phyloP scores from a whole-genome alignment of 2,329 filamentous ascomycete genomes.

The Phaeosphaeriaceae sp. region DNA sequence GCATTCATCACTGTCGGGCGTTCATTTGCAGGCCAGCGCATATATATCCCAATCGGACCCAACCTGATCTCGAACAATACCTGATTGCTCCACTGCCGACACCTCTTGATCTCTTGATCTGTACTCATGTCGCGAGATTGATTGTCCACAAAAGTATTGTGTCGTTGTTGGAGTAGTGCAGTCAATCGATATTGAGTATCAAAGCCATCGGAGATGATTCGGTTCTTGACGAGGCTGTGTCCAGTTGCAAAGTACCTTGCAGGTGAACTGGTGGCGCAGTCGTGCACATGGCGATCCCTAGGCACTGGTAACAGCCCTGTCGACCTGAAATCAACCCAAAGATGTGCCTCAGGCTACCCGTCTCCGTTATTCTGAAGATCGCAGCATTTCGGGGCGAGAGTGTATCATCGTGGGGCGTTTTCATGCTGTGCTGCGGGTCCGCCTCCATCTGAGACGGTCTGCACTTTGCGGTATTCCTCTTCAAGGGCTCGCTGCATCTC shows the following conservation, averaged over 20 bases:
- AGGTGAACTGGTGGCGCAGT: conserved; percentile 19
- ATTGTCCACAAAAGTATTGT: not conserved
- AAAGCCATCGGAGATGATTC: not conserved
- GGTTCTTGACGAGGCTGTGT: conserved; percentile 14
- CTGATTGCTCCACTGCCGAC: not conserved
- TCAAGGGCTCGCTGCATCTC: conserved; percentile 88
- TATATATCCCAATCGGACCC: not conserved
- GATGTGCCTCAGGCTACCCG: conserved; percentile 8
- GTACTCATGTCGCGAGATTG: not conserved
- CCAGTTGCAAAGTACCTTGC: conserved; percentile 3
- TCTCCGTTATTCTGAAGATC: not conserved
- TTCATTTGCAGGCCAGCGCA: not conserved
- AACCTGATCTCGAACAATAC: not conserved
- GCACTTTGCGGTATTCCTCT: conserved; percentile 87
- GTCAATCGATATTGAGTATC: not conserved
- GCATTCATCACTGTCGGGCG: not conserved
- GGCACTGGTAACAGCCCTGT: conserved; percentile 5
- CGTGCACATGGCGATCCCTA: conserved; percentile 13
- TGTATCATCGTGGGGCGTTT: conserved; percentile 19
- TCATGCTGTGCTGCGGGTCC: conserved; percentile 34
- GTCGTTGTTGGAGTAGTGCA: not conserved
- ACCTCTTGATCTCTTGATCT: not conserved
- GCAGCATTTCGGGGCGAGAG: no score
- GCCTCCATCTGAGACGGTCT: conserved; percentile 69
- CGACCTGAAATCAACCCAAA: not conserved